Base-by-base conservation (phyloP, 192 early-diverging fungal species). In the Backusella morwellensis region DNA sequence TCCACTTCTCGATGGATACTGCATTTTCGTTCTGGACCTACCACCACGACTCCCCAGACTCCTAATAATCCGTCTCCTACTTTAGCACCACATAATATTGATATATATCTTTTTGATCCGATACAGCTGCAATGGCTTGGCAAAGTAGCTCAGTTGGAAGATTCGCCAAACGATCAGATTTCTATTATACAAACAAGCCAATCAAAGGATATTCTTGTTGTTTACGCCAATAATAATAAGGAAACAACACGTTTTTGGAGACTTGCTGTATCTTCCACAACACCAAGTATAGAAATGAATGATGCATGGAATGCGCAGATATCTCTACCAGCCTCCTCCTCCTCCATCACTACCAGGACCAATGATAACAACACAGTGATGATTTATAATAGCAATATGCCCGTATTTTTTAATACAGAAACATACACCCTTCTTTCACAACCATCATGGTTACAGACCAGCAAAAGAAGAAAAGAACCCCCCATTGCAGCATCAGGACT, bases 21-120 rank as follows among this genome's bases (percentile, higher is more conserved):
- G 29, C 70, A 72, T 72, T 72, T 72, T 50, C 34, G 29, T 68
- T 36, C 67, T 68, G 67, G 67, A 68, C 19, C 29, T 36, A 68
- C 67, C 23, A 66, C 26, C 7, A 14, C 26, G 3, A 21, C 47
- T 50, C 47, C 47, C 47, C 47, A 50, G 15, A 29, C 35, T 34
- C 35, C 67, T 36, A 26, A 19, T 35, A 15, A 14, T 68, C 3
- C 21, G 21, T 23, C n/a, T 23, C 35, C 68, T 40, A 38, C 68
- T 23, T 40, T 17, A 35, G 26, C 19, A 70, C 19, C 35, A 23
- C 35, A 70, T 40, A 70, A 19, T 70, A 70, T 40, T 41, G 38
- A 70, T 70, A 63, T 63, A 0, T 63, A 63, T 63, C 2, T 63
- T 14, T 63, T 63, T 63, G 56, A 63, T 63, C 56, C 56, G 8